phyloP scores from a whole-genome alignment of 306 rosid species.

The Inga laurina region DNA sequence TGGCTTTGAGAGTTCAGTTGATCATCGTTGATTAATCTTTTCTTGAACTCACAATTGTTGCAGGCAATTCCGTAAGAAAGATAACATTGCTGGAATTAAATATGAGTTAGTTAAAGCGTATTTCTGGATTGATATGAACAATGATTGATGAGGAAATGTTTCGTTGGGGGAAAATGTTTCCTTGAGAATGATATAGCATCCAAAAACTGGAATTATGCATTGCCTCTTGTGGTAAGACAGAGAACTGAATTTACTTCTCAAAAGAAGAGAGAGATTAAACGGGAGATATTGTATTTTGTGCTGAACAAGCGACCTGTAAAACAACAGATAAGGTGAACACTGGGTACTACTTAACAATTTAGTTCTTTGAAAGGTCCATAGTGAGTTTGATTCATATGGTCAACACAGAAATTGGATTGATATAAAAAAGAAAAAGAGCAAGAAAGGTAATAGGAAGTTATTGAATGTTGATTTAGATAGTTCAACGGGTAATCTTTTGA shows the following conservation, averaged over 20 bases:
- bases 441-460: not conserved
- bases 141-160: not conserved
- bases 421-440: not conserved
- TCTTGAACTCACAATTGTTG: slow-evolving; percentile 2
- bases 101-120: not conserved
- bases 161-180: not conserved
- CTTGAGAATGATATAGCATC: not conserved
- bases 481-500: slow-evolving; percentile 17
- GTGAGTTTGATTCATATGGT: not conserved
- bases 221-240: not conserved
- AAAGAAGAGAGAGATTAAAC: not conserved
- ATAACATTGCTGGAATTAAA: not conserved
- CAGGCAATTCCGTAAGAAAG: not conserved
- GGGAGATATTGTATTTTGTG: not conserved
- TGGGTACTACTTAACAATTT: not conserved
- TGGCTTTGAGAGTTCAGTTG: slow-evolving; percentile 8
- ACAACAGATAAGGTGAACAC: not conserved
- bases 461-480: not conserved
- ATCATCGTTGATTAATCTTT: slow-evolving; percentile 1
- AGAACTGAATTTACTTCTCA: not conserved
- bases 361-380: not conserved
- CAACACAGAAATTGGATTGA: not conserved
- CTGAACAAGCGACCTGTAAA: not conserved
- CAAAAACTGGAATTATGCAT: not conserved
- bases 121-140: not conserved